Conservation (phyloP, 2,329 filamentous ascomycete genomes). For the Pestalotiopsis sp. region DNA sequence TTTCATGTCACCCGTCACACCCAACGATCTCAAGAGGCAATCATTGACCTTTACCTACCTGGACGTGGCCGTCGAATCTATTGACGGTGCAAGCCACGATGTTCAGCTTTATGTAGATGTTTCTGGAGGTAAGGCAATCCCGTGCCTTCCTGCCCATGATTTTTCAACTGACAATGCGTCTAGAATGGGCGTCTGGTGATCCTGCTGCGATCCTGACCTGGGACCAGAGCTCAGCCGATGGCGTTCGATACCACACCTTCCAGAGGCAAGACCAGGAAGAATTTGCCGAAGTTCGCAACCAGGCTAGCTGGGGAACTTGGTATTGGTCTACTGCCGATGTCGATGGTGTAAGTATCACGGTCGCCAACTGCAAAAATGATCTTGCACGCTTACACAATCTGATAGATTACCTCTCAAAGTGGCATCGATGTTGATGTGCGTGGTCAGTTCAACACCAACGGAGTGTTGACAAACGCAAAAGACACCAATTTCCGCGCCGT, state of each 20-base stretch:
- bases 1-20: slow-evolving; percentile 72
- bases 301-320: slow-evolving; percentile 80
- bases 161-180: slow-evolving; percentile 10
- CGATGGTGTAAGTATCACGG: slow-evolving; percentile 40
- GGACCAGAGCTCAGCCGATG: slow-evolving; percentile 55
- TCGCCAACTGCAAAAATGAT: neutral
- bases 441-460: slow-evolving; percentile 64
- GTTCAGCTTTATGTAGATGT: slow-evolving; percentile 76
- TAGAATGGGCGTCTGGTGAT: slow-evolving; percentile 75
- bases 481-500: slow-evolving; percentile 70
- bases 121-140: slow-evolving; percentile 57
- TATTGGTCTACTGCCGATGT: slow-evolving; percentile 66
- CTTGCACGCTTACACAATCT: slow-evolving; percentile 15
- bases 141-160: neutral
- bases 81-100: slow-evolving; percentile 63
- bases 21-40: slow-evolving; percentile 66
- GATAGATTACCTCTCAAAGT: slow-evolving; percentile 68
- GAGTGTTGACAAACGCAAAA: slow-evolving; percentile 63
- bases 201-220: slow-evolving; percentile 58
- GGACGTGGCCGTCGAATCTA: slow-evolving; percentile 61
- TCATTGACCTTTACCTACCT: slow-evolving; percentile 74
- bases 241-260: slow-evolving; percentile 67
- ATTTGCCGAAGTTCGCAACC: slow-evolving; percentile 70
- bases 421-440: slow-evolving; percentile 70
- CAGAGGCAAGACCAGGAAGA: slow-evolving; percentile 61